A percentile compares a stretch with the other conserved stretches of the same genome.
phyloP scores from a whole-genome alignment of 2,329 filamentous ascomycete genomes.

The Fusarium circinatum region DNA sequence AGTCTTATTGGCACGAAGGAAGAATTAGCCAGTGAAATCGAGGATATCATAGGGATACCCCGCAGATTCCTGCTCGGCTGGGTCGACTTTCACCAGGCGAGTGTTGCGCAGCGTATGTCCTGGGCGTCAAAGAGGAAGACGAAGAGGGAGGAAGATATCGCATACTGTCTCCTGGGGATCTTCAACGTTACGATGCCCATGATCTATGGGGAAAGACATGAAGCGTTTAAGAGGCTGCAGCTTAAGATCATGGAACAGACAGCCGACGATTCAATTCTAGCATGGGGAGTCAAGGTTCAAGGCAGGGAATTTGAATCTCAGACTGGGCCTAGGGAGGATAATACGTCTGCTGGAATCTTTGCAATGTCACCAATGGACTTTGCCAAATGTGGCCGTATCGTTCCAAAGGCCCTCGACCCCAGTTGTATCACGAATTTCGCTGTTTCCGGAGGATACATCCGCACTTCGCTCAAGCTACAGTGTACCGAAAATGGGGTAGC shows the following conservation, averaged over 20 bases:
- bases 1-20: neutral
- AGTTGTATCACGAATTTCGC: neutral
- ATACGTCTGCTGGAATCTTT: neutral
- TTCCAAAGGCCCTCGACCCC: neutral
- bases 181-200: slow-evolving; percentile 3
- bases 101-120: slow-evolving; percentile 8
- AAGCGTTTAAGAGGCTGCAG: neutral
- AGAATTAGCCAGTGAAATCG: neutral
- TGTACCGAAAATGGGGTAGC: no score
- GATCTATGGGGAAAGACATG: neutral
- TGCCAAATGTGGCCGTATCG: neutral
- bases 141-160: slow-evolving; percentile 4
- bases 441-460: neutral
- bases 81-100: neutral
- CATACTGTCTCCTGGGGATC: neutral
- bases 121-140: slow-evolving; percentile 5
- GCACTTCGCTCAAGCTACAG: neutral
- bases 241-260: slow-evolving; percentile 6
- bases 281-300: neutral
- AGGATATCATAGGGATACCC: neutral
- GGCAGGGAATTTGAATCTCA: neutral
- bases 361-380: neutral
- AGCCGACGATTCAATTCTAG: neutral
- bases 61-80: neutral
- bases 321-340: fast-evolving